Percentiles rank a stretch among this genome's conserved stretches.
Conservation (phyloP, 371 early-diverging fungal genomes). For the Lichtheimia ramosa region DNA sequence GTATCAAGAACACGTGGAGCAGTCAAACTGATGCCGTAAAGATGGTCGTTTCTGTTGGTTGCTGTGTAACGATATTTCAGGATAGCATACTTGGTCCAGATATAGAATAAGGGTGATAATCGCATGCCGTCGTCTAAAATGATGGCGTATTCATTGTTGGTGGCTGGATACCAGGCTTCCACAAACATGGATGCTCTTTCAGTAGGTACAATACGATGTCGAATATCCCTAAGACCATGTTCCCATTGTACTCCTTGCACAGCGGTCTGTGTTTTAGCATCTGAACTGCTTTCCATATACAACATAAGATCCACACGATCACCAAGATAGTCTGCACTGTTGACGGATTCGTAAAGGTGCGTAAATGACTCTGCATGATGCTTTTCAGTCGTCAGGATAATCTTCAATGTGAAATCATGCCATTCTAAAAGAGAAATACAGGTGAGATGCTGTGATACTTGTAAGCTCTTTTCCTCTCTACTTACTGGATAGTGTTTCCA, state of each 20-base stretch:
- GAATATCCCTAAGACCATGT: slow-evolving; percentile 46
- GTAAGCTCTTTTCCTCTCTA: not conserved
- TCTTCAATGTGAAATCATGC: slow-evolving; percentile 50
- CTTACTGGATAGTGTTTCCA: slow-evolving; percentile 2
- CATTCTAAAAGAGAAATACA: slow-evolving; percentile 42
- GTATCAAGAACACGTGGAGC: slow-evolving; percentile 47
- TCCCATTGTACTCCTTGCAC: slow-evolving; percentile 48
- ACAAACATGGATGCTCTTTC: slow-evolving; percentile 53
- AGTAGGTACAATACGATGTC: slow-evolving; percentile 56
- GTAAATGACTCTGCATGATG: slow-evolving; percentile 45
- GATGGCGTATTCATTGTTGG: slow-evolving; percentile 53
- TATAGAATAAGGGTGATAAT: slow-evolving; percentile 55
- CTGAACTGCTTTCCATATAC: slow-evolving; percentile 52
- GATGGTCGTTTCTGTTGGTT: not conserved
- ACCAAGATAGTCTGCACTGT: slow-evolving; percentile 50
- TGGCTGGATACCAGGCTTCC: slow-evolving; percentile 65
- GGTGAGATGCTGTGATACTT: not conserved
- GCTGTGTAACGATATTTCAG: slow-evolving; percentile 51
- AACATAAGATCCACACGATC: slow-evolving; percentile 53
- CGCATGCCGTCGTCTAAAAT: slow-evolving; percentile 60
- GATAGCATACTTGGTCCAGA: slow-evolving; percentile 57
- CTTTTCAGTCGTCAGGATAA: slow-evolving; percentile 54
- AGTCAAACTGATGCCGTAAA: slow-evolving; percentile 66
- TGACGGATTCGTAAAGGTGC: slow-evolving; percentile 47
- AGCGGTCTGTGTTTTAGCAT: slow-evolving; percentile 41